These are phyloP conservation scores for Lepidium aucheri DNA, from an alignment of 345 rosid species.

Conservation along the genomic window DNA sequence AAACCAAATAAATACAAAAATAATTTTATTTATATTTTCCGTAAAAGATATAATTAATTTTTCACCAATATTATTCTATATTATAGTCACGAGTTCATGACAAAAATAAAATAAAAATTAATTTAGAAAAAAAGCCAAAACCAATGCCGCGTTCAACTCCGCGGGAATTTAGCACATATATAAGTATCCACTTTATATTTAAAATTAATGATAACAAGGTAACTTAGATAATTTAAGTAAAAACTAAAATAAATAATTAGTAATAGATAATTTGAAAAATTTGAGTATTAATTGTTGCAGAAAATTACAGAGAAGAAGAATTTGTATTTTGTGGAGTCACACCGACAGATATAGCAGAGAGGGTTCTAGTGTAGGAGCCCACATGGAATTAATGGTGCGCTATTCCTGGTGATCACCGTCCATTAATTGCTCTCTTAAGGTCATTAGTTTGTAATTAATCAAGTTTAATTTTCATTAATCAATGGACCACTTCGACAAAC, in stretches of 20 bases:
- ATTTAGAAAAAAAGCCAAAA: slow-evolving; percentile 28
- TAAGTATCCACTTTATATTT: background rate
- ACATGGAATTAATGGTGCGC: slow-evolving; percentile 30
- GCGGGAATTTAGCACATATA: slow-evolving; percentile 23
- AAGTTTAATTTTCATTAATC: background rate
- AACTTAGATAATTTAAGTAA: too few species aligned
- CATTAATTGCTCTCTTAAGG: slow-evolving; percentile 10
- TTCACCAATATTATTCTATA: background rate
- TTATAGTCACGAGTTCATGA: slow-evolving; percentile 17
- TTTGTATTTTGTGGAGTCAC: slow-evolving; percentile 33
- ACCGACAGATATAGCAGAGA: slow-evolving; percentile 26
- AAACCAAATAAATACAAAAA: slow-evolving; percentile 6
- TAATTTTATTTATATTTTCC: background rate
- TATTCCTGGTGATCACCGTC: slow-evolving; percentile 29
- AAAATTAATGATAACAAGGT: too few species aligned
- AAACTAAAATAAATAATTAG: too few species aligned
- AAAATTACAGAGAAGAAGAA: background rate
- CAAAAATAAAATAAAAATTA: background rate
- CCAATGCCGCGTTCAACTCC: slow-evolving; percentile 48
- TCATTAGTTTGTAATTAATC: background rate
- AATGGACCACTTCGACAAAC: slow-evolving; percentile 16
- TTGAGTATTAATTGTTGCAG: background rate
- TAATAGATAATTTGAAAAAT: too few species aligned
- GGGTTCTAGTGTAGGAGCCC: slow-evolving; percentile 21
- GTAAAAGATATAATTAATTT: background rate